Evolutionary conservation across 202 grass and related monocot genomes (phyloP), one percentile per base, ranked within the genome.

Genomic region (Digitaria exilis): DNA sequence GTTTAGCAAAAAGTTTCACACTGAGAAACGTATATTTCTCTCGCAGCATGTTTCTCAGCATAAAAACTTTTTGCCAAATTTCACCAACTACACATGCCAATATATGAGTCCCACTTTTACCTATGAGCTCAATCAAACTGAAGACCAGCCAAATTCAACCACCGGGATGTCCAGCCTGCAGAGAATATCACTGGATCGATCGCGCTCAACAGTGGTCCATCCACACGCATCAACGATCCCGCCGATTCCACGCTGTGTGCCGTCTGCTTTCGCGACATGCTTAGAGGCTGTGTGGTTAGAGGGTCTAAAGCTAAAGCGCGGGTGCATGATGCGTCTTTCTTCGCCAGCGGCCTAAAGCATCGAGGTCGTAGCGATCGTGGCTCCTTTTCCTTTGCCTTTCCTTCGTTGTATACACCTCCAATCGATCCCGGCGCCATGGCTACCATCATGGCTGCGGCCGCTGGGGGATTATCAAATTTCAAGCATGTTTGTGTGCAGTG

Each of bases 231-330:
- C 54, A 26, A 57, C 51, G 34, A 63, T 31, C 22, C 55, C 42
- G 15, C 65, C 63, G 17, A 13, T 63, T 85, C 75, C 80, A 84
- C 41, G 80, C 75, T 66, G 80, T 50, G 75, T 71, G 79, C 81
- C 60, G 1, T 19, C 81, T 57, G 88, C 83, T 89, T 89, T 89
- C 22, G 78, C 49, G 73, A 82, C 76, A 75, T 70, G 71, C 29
- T 25, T 32, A 18, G 63, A 70, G 55, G 18, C 63, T 57, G 48
- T 10, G 29, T 50, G 68, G 46, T 43, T 64, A 64, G 29, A 19
- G 78, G 25, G 43, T 29, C 80, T 74, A 77, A 80, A 89, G 72
- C 83, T 78, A 73, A 78, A 66, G 68, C 13, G 7, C 57, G 41
- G 28, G 21, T 6, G 24, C 62, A 82, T 86, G 48, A 82, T 82